Evolutionary conservation across 805 yeast genomes (phyloP).

Genomic region (Pichia deserticola): DNA sequence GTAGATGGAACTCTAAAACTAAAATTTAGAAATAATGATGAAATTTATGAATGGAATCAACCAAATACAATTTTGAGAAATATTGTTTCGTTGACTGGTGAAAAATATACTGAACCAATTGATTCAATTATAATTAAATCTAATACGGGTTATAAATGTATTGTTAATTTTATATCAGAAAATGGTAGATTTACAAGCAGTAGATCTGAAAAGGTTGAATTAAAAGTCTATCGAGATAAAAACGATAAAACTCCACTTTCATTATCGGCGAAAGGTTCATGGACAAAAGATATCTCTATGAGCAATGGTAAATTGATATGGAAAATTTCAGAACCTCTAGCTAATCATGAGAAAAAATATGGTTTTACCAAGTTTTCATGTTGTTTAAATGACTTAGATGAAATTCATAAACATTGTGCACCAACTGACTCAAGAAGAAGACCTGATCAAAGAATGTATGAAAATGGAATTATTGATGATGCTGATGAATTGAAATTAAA

Average conservation of each 20-base stretch:
- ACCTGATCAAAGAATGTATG: constrained; percentile 76
- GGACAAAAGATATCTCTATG: constrained; percentile 66
- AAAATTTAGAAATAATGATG: constrained; percentile 48
- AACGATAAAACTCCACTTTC: constrained; percentile 27
- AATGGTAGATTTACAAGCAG: constrained; percentile 84
- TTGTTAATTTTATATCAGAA: constrained; percentile 59
- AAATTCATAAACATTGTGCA: constrained; percentile 61
- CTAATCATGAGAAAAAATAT: constrained; percentile 53
- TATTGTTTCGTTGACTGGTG: constrained; percentile 73
- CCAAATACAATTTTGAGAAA: constrained; percentile 82
- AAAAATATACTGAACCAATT: constrained; percentile 83
- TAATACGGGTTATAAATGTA: constrained; percentile 61
- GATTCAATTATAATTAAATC: constrained; percentile 60
- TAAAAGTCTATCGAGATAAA: constrained; percentile 35
- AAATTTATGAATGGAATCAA: constrained; percentile 70
- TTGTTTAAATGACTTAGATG: constrained; percentile 70
- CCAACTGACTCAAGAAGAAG: constrained; percentile 86
- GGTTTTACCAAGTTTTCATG: constrained; percentile 86
- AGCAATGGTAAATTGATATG: constrained; percentile 46
- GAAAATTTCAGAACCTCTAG: constrained; percentile 61
- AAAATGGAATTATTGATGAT: constrained; percentile 54
- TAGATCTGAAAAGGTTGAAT: constrained; percentile 61
- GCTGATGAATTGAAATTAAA: constrained; percentile 67
- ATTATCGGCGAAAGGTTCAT: constrained; percentile 53
- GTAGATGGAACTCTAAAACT: constrained; percentile 66